These are phyloP conservation scores for Phytophthora idaei DNA, from an alignment of 352 stramenopile species.

Conservation along the genomic window DNA sequence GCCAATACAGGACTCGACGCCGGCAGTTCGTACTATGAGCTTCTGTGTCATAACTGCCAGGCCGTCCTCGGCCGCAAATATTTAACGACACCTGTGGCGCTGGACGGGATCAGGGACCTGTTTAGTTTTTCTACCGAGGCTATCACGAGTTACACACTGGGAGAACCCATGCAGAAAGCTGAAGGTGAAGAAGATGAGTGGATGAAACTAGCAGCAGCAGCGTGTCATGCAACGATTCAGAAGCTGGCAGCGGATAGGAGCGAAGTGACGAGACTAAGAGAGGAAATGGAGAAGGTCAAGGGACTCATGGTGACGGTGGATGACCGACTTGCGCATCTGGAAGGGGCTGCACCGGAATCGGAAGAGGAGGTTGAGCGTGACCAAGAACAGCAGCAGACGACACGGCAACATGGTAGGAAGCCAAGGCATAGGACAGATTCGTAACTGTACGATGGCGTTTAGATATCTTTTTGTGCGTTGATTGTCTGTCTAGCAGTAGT, in stretches of 20 bases:
- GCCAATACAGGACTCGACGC: constrained; percentile 52
- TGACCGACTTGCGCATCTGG: constrained; percentile 66
- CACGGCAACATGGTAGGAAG: constrained; percentile 9
- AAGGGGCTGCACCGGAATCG: constrained; percentile 56
- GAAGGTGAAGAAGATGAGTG: constrained; percentile 5
- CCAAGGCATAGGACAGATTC: constrained; percentile 18
- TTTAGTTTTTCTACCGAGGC: constrained; percentile 78
- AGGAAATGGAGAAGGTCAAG: constrained; percentile 84
- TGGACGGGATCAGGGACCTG: constrained; percentile 71
- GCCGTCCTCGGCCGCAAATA: constrained; percentile 80
- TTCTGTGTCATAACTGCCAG: constrained; percentile 84
- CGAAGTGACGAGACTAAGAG: constrained; percentile 56
- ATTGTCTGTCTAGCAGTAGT: too few species aligned
- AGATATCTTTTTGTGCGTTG: too few species aligned
- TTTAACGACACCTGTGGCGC: constrained; percentile 61
- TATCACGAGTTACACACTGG: constrained; percentile 83
- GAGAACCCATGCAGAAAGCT: constrained; percentile 50
- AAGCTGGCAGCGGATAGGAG: constrained; percentile 52
- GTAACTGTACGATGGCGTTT: too few species aligned
- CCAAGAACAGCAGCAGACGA: constrained; percentile 20
- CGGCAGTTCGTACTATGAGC: constrained; percentile 75
- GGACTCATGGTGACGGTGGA: constrained; percentile 77
- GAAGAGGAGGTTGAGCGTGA: constrained; percentile 35
- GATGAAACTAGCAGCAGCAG: constrained; percentile 36
- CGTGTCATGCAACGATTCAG: constrained; percentile 43